Conservation (phyloP, 805 yeast genomes). For the Ogataea pini region DNA sequence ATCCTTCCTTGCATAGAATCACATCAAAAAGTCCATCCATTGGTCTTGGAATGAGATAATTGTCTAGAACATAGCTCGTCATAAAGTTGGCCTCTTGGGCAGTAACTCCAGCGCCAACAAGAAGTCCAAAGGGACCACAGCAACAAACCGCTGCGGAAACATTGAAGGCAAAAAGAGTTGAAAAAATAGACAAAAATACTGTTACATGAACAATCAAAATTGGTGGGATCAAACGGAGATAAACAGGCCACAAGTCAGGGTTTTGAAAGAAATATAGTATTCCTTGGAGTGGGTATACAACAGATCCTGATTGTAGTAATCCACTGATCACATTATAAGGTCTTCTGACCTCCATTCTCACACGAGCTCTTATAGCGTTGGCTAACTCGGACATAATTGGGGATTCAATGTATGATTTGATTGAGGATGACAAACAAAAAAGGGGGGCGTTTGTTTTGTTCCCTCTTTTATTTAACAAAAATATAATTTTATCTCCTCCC, state of each 20-base stretch:
- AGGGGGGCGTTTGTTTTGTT: conserved; percentile 6
- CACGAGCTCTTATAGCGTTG: conserved; percentile 20
- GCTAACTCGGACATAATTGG: conserved; percentile 12
- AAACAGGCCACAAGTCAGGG: conserved; percentile 30
- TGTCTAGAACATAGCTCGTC: conserved; percentile 26
- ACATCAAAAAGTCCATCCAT: conserved; percentile 30
- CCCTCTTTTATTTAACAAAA: conserved; percentile 1
- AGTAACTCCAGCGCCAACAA: conserved; percentile 26
- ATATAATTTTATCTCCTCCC: no score
- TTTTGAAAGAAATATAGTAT: conserved; percentile 27
- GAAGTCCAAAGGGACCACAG: conserved; percentile 33
- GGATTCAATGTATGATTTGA: no score
- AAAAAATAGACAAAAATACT: conserved; percentile 21
- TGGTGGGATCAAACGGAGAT: conserved; percentile 27
- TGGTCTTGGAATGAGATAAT: conserved; percentile 29
- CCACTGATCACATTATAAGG: conserved; percentile 25
- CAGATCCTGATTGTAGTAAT: conserved; percentile 17
- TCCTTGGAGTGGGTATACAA: conserved; percentile 30
- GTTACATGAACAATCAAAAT: conserved; percentile 23
- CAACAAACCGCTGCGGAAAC: conserved; percentile 21
- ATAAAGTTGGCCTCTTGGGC: conserved; percentile 29
- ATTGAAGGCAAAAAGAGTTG: conserved; percentile 28
- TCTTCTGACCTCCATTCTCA: conserved; percentile 24
- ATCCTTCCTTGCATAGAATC: conserved; percentile 30
- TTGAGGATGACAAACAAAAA: neutral